Evolutionary conservation across 768 basidiomycete species (phyloP).

Genomic region (Leccinum imitatum): DNA sequence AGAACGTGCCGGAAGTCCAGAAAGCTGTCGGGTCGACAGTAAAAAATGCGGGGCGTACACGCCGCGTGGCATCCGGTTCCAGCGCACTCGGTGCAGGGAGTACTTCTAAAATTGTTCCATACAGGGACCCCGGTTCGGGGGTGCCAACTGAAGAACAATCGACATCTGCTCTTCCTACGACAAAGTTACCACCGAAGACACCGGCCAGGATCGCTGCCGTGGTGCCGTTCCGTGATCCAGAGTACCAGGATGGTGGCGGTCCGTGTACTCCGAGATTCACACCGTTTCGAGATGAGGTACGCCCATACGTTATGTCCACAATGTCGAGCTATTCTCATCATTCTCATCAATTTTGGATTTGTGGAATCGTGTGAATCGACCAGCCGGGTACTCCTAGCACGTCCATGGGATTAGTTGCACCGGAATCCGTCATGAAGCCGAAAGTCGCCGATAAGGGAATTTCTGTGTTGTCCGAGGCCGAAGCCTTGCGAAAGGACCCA

Average conservation of each 20-base stretch:
- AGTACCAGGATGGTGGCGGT: constrained; percentile 21
- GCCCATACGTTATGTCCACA: constrained; percentile 19
- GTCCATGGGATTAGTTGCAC: constrained; percentile 31
- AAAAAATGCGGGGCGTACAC: constrained; percentile 57
- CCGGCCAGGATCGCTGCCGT: constrained; percentile 35
- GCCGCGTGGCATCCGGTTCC: constrained; percentile 47
- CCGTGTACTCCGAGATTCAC: constrained; percentile 60
- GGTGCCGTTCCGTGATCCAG: constrained; percentile 42
- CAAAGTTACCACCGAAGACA: constrained; percentile 34
- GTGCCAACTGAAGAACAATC: constrained; percentile 27
- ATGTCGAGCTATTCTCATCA: constrained; percentile 9
- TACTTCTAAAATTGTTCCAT: constrained; percentile 61
- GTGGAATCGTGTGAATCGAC: constrained; percentile 6
- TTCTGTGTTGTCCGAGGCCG: constrained; percentile 60
- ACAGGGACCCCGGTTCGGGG: constrained; percentile 58
- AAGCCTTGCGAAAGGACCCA: constrained; percentile 76
- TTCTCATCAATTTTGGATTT: neutral
- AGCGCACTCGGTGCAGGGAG: constrained; percentile 22
- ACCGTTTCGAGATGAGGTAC: constrained; percentile 74
- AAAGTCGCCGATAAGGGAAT: constrained; percentile 49
- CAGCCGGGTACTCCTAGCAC: constrained; percentile 27
- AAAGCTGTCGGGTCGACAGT: constrained; percentile 68
- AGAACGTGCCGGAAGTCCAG: constrained; percentile 70
- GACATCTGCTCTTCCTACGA: constrained; percentile 33
- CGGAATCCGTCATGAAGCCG: constrained; percentile 68